Percentiles rank a stretch among this genome's conserved stretches.
phyloP scores from a whole-genome alignment of 192 early-diverging fungal genomes.

The Umbelopsis sp. region DNA sequence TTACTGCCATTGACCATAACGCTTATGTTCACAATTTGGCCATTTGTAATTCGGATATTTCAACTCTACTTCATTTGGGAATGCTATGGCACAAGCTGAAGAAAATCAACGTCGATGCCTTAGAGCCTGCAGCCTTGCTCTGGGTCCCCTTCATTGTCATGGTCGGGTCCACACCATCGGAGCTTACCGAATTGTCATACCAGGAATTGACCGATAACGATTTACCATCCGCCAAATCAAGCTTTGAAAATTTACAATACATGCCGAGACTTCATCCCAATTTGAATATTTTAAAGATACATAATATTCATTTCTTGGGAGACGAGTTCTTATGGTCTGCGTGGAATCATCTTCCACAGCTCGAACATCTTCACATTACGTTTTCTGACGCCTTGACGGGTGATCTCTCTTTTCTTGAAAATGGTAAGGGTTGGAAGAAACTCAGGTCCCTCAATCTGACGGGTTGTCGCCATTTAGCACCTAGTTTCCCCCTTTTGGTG shows the following conservation, averaged over 20 bases:
- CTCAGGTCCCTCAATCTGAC: not conserved
- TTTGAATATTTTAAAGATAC: not conserved
- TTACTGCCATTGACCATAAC: not conserved
- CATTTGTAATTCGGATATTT: not conserved
- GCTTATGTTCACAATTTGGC: constrained; percentile 5
- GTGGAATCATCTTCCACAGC: constrained; percentile 4
- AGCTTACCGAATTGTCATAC: constrained; percentile 11
- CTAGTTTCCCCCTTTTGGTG: constrained; percentile 1
- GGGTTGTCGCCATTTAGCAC: not conserved
- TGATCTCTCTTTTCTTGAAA: not conserved
- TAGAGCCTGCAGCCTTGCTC: not conserved
- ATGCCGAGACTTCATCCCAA: constrained; percentile 8
- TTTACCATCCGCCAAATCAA: not conserved
- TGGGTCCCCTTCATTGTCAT: constrained; percentile 17
- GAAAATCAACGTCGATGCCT: not conserved
- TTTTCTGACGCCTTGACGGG: not conserved
- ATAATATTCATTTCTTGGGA: constrained; percentile 11
- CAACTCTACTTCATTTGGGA: not conserved
- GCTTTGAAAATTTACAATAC: constrained; percentile 6
- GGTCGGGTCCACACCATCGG: constrained; percentile 15
- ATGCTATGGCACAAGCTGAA: constrained; percentile 16
- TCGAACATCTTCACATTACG: not conserved
- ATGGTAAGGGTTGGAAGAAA: not conserved
- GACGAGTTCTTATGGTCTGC: constrained; percentile 11
- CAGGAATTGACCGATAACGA: constrained; percentile 12